A percentile compares a stretch with the other conserved stretches of the same genome.
phyloP scores from a whole-genome alignment of 495 filamentous ascomycete genomes.

The Xylaria longipes region DNA sequence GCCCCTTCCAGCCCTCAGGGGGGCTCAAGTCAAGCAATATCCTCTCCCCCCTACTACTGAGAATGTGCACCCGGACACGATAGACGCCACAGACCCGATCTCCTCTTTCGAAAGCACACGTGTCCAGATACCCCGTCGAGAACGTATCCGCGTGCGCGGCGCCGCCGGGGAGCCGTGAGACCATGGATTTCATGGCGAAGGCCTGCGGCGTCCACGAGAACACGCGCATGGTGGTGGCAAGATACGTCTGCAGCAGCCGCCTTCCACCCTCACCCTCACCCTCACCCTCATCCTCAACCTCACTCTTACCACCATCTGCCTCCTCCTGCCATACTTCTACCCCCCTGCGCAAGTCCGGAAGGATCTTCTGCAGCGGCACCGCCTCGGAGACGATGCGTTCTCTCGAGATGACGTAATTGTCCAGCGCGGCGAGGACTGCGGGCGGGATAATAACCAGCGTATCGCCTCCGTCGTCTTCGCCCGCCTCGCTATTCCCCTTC shows the following conservation, averaged over 20 bases:
- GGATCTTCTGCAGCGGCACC: slow-evolving; percentile 7
- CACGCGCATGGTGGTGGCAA: slow-evolving; percentile 38
- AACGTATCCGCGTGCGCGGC: slow-evolving; percentile 31
- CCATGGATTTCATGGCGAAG: slow-evolving; percentile 31
- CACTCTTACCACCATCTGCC: too few relatives aligned
- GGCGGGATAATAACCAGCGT: slow-evolving; percentile 15
- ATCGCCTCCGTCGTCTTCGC: not conserved
- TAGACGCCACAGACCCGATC: slow-evolving; percentile 45
- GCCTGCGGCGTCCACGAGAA: slow-evolving; percentile 45
- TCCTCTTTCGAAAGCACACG: slow-evolving; percentile 30
- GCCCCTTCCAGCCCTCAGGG: slow-evolving; percentile 38
- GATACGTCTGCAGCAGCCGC: slow-evolving; percentile 34
- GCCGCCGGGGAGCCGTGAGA: slow-evolving; percentile 13
- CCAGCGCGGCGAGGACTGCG: slow-evolving; percentile 13
- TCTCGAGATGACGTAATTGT: slow-evolving; percentile 33
- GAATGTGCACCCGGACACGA: slow-evolving; percentile 23
- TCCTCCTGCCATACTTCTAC: too few relatives aligned
- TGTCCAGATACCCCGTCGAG: slow-evolving; percentile 29
- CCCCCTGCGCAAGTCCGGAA: not conserved
- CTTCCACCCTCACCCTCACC: not conserved
- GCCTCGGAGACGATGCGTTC: slow-evolving; percentile 38
- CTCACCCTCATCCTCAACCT: not conserved
- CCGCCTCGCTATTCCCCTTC: not conserved
- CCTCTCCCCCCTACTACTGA: slow-evolving; percentile 24
- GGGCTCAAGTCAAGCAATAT: slow-evolving; percentile 37